A percentile compares a stretch with the other conserved stretches of the same genome.
Evolutionary conservation across 2,329 filamentous ascomycete species (phyloP).

Genomic region (Ceratocystis colombiana): DNA sequence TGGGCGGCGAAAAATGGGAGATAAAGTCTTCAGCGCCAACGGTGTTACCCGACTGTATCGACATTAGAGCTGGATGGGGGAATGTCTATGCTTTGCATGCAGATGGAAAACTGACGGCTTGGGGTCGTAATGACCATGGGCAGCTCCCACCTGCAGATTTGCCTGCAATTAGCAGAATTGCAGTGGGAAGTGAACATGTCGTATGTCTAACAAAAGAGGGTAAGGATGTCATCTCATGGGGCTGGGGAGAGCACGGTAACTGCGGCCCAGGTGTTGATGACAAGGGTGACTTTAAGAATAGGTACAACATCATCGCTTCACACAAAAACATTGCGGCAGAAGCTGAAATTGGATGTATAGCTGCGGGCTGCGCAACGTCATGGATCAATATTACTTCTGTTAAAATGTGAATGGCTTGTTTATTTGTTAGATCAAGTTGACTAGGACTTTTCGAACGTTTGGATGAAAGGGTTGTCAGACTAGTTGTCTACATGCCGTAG

Average conservation of each 20-base stretch:
- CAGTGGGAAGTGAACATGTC: conserved; percentile 83
- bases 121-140: conserved; percentile 79
- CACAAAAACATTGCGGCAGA: conserved; percentile 43
- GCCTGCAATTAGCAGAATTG: conserved; percentile 52
- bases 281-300: conserved; percentile 56
- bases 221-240: conserved; percentile 70
- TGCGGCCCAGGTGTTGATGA: conserved; percentile 59
- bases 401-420: conserved; percentile 9
- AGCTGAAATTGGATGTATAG: conserved; percentile 50
- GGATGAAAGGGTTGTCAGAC: too few relatives aligned
- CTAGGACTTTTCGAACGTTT: neutral
- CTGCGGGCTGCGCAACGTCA: conserved; percentile 83
- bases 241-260: conserved; percentile 97
- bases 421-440: neutral
- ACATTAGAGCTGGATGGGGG: conserved; percentile 72
- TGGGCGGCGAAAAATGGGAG: conserved; percentile 68
- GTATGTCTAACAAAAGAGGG: conserved; percentile 53
- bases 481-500: conserved; percentile 25
- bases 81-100: conserved; percentile 59
- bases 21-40: conserved; percentile 49
- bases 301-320: conserved; percentile 57
- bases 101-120: conserved; percentile 54
- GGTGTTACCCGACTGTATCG: conserved; percentile 48
- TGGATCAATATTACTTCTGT: conserved; percentile 51
- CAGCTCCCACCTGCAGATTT: conserved; percentile 59